These are phyloP conservation scores for Sonneratia alba DNA, from an alignment of 345 rosid genomes.

Conservation along the genomic window DNA sequence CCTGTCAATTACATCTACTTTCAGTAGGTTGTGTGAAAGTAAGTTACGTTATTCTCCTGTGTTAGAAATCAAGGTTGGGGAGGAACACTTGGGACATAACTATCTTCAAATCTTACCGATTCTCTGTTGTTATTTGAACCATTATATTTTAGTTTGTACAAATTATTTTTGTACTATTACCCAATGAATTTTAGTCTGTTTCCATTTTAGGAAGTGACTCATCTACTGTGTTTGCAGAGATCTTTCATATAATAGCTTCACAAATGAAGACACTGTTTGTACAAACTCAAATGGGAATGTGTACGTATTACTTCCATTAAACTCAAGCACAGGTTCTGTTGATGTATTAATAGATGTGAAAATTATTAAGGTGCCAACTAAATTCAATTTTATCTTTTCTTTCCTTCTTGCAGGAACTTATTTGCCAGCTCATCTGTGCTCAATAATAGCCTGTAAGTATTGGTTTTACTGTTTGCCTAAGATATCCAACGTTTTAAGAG, in stretches of 20 bases:
- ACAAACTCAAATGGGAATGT: constrained; percentile 3
- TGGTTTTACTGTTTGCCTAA: not conserved
- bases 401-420: constrained; percentile 25
- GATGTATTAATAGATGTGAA: not conserved
- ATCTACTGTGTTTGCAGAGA: constrained; percentile 18
- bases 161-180: not conserved
- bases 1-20: no score
- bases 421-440: constrained; percentile 23
- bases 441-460: constrained; percentile 18
- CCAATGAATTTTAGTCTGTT: not conserved
- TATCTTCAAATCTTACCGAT: no score
- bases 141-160: not conserved
- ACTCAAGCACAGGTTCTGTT: not conserved
- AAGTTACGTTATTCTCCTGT: no score
- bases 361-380: not conserved
- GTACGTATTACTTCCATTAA: constrained; percentile 1
- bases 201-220: not conserved
- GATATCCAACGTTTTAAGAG: not conserved
- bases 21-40: no score
- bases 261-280: constrained; percentile 10
- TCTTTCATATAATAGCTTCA: constrained; percentile 29
- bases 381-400: not conserved
- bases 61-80: no score
- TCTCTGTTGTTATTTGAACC: no score
- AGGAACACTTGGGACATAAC: no score